phyloP scores from a whole-genome alignment of 129 eudicot genomes.

The Flaveria robusta region DNA sequence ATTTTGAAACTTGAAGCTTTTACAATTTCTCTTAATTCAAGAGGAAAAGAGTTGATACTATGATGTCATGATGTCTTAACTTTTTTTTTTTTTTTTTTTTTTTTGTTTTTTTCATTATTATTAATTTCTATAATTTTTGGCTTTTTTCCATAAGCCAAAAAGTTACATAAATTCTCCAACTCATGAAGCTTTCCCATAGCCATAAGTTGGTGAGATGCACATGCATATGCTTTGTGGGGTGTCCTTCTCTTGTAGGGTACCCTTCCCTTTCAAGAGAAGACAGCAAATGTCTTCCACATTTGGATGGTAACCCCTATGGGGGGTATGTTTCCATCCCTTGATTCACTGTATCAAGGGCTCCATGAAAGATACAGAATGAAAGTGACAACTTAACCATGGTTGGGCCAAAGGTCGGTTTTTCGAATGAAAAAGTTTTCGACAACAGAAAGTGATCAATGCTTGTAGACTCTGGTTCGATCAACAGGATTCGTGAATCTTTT shows the following conservation, averaged over 20 bases:
- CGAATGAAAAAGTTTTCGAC: slow-evolving; percentile 35
- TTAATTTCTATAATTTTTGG: background rate
- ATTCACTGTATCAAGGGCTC: slow-evolving; percentile 39
- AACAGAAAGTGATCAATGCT: slow-evolving; percentile 32
- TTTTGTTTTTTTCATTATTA: too few species aligned
- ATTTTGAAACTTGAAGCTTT: slow-evolving; percentile 37
- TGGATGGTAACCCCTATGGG: slow-evolving; percentile 74
- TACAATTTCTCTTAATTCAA: slow-evolving; percentile 42
- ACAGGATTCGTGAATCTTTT: slow-evolving; percentile 52
- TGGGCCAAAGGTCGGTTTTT: slow-evolving; percentile 71
- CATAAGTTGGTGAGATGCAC: slow-evolving; percentile 65
- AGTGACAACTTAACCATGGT: slow-evolving; percentile 84
- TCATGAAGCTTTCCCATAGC: slow-evolving; percentile 23
- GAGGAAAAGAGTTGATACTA: slow-evolving; percentile 27
- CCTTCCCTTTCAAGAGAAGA: slow-evolving; percentile 55
- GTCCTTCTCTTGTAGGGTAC: slow-evolving; percentile 65
- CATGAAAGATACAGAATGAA: slow-evolving; percentile 37
- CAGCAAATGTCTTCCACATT: slow-evolving; percentile 42
- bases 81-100: background rate
- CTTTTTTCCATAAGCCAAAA: slow-evolving; percentile 18
- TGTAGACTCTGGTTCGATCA: slow-evolving; percentile 23
- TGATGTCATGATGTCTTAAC: slow-evolving; percentile 24
- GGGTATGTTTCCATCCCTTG: slow-evolving; percentile 55
- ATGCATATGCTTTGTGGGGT: slow-evolving; percentile 66
- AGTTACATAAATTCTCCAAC: slow-evolving; percentile 21